Evolutionary conservation across 257 asterid genomes (phyloP), one percentile per base, ranked within the genome.

Genomic region (Fraxinus pennsylvanica): DNA sequence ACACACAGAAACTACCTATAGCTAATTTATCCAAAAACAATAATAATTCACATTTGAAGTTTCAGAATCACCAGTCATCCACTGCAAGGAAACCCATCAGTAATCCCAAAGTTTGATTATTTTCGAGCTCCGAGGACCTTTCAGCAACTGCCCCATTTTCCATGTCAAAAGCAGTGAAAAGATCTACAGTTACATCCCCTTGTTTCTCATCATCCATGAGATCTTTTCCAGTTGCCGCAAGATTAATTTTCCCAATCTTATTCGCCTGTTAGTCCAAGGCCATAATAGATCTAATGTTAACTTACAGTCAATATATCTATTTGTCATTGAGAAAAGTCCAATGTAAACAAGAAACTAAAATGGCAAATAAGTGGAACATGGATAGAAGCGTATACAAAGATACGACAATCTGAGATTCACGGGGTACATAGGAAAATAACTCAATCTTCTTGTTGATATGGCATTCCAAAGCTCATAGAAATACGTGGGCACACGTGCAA

Each of bases 171-270:
- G 99, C 92, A 85, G 98, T 74, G 89, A 88, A 93, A 73, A 96
- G 97, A 84, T 93, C 99, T 54, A 96, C 98, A 10, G 96, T 90
- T 65, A 96, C 97, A 78, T 96, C 99, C 78, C 98, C 97, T 90
- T 81, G 97, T 89, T 96, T 93, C 80, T 96, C 98, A 29, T 93
- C 99, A 78, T 96, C 99, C 99, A 96, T 96, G 81, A 96, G 98
- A 89, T 96, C 99, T 90, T 96, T 96, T 54, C 99, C 99, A 73
- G 94, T 96, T 80, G 99, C 99, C 86, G 99, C 99, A 83, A 96
- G 97, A 89, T 96, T 96, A 75, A 96, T 96, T 87, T 89, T 93
- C 77, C 99, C 98, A 87, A 96, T 96, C 85, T 88, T 93, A 84
- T 87, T 92, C 68, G 99, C 99, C 98, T 96, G 91, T 68, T 80